phyloP scores from a whole-genome alignment of 75 land plant genomes.

The Cryptomeria japonica region DNA sequence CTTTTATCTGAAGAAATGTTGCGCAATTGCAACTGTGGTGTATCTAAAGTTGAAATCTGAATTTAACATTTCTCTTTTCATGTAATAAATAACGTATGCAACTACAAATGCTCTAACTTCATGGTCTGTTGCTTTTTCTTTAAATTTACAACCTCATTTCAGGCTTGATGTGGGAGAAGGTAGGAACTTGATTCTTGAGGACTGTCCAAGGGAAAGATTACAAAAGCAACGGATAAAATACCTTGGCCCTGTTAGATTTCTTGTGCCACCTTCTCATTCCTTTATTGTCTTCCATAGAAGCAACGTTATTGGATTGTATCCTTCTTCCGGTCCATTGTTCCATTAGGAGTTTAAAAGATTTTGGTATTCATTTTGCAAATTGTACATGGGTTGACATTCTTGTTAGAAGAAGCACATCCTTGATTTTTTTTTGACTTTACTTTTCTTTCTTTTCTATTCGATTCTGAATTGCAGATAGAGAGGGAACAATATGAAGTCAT shows the following conservation, averaged over 20 bases:
- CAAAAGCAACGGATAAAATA: conserved; percentile 78
- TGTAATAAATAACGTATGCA: background rate
- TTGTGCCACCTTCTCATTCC: background rate
- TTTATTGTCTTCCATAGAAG: background rate
- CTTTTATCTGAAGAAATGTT: background rate
- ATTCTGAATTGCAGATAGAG: conserved; percentile 38
- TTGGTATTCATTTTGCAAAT: background rate
- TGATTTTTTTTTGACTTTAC: background rate
- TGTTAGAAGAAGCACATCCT: background rate
- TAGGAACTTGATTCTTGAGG: conserved; percentile 55
- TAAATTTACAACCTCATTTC: background rate
- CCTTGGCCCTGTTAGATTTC: conserved; percentile 80
- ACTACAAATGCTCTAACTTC: background rate
- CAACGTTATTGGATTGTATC: background rate
- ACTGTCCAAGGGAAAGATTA: conserved; percentile 65
- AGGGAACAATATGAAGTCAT: conserved; percentile 56
- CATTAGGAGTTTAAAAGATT: background rate
- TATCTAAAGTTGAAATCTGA: background rate
- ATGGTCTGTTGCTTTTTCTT: background rate
- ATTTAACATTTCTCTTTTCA: background rate
- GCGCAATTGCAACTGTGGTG: background rate
- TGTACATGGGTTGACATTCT: background rate
- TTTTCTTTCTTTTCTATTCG: background rate
- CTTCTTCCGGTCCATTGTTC: background rate
- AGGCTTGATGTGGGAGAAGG: conserved; percentile 99